Conservation (phyloP, 139 green algal species). For the Eudorina sp. region DNA sequence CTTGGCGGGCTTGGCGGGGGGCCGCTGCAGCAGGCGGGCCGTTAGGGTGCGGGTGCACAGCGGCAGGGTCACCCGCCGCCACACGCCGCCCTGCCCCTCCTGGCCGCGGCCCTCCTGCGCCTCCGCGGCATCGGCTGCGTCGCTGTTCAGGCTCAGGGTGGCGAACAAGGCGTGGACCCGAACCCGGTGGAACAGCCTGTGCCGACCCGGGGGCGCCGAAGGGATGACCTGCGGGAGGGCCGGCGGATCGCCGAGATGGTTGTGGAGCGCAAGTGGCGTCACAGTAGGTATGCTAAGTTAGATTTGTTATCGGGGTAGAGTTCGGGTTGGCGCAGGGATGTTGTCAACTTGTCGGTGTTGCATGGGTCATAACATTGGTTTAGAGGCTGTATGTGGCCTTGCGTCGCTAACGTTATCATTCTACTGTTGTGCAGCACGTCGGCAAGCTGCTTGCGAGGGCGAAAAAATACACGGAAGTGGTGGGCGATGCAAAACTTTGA, state of each 20-base stretch:
- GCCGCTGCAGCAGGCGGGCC: neutral
- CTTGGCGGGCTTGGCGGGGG: neutral
- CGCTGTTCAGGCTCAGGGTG: neutral
- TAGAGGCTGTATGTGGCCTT: too few relatives aligned
- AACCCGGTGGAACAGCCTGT: neutral
- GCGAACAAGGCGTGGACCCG: neutral
- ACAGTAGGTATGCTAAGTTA: too few relatives aligned
- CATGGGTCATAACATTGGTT: too few relatives aligned
- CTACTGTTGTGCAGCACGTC: too few relatives aligned
- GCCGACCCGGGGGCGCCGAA: neutral
- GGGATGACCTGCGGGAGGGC: neutral
- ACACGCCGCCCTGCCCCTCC: neutral
- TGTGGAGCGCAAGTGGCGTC: too few relatives aligned
- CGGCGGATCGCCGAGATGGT: neutral
- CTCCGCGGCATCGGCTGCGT: constrained; percentile 11
- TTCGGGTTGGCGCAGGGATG: too few relatives aligned
- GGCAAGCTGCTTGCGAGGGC: too few relatives aligned
- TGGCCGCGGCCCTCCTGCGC: neutral
- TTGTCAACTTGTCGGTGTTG: too few relatives aligned
- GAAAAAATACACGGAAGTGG: too few relatives aligned
- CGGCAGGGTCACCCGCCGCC: constrained; percentile 16
- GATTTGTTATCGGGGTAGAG: too few relatives aligned
- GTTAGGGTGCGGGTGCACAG: neutral
- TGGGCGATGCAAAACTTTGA: neutral
- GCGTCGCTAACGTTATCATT: too few relatives aligned